Base-by-base conservation (phyloP, 2,329 filamentous ascomycete genomes). In the Xylariales sp. region DNA sequence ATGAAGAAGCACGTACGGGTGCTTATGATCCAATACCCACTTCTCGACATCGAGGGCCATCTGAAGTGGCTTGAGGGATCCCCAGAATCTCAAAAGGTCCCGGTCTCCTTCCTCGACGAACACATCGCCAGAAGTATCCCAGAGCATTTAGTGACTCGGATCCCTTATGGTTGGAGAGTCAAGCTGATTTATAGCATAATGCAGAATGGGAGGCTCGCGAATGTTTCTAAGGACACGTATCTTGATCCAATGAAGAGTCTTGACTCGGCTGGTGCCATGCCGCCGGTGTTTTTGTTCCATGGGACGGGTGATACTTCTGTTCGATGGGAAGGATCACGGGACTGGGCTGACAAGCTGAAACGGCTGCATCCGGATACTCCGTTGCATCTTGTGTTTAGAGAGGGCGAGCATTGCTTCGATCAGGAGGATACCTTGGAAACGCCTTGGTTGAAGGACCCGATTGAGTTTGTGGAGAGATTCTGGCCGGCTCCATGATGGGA, bases 391-490 rank as follows among this genome's bases (percentile, higher is more conserved):
- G 20, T 32, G 11, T 31, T 39, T 11, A 16, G 25, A n/a, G 22
- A 38, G 9, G 45, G 45, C 6, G 29, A 42, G 16, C 45, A 45
- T 28, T 33, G 37, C 19, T 45, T 47, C 36, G 45, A 47, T 14
- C 27, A 42, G 34, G 24, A 31, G 8, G 25, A 47, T 33, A 45
- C 14, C 11, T 8, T 43, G 22, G 22, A 25, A 14, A 31, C 43
- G 41, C 42, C 37, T 2, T 44, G 42, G 42, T 28, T 44, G 18
- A 40, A 40, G 37, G 42, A 40, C 21, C 37, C 37, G 16, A 38
- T 44, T 6, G 37, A 31, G 22, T 44, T 44, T n/a, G 42, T 44
- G 11, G 21, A 36, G 3, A 19, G 33, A 31, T 44, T 34, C 24
- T 40, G 41, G 41, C 41, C 41, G n/a, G 40, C 31, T n/a, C n/a